Base-by-base conservation (phyloP, 2,329 filamentous ascomycete genomes). In the Phoma sp. region DNA sequence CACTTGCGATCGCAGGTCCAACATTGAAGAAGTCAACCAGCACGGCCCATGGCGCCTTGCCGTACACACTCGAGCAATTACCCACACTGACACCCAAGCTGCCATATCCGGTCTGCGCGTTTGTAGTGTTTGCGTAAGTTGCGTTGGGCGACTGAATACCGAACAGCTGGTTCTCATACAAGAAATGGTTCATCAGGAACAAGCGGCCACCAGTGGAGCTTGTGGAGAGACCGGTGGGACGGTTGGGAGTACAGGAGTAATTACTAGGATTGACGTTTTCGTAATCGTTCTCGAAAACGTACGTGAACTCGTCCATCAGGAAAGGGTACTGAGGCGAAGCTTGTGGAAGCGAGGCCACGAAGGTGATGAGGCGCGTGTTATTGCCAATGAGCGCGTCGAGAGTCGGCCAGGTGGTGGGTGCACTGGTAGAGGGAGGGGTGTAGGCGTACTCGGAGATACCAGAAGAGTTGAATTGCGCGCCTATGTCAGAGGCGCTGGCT, bases 11-110 rank as follows among this genome's bases (percentile, higher is more conserved):
- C 29, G 89, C 84, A 0, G 88, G 85, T 0, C 88, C 90, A 55
- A 86, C 80, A 70, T 90, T 87, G 73, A 87, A 92, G 73, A 91
- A 93, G 74, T 96, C 90, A 1, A 93, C 89, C 8, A 95, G 80
- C 18, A 91, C 81, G 64, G 91, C 93, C 3, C 81, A 86, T n/a
- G 90, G 89, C 44, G 81, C 78, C 25, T 77, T 74, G n/a, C 82
- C 53, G 79, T 88, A 93, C 86, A 93, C 52, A 71, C 72, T 38
- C 76, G 70, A 30, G 84, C 83, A 76, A 2, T 58, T 51, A 2
- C 30, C 38, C 1, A 74, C 33, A 1, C 57, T 40, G 0, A 37
- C 46, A 6, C 80, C 80, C 30, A 84, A 67, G 39, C 78, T 79
- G 7, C 89, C 89, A 2, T 72, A 77, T 3, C 83, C 86, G 9